Evolutionary conservation across 1,139 yeast genomes (phyloP).

Genomic region (Lodderomyces margitis): DNA sequence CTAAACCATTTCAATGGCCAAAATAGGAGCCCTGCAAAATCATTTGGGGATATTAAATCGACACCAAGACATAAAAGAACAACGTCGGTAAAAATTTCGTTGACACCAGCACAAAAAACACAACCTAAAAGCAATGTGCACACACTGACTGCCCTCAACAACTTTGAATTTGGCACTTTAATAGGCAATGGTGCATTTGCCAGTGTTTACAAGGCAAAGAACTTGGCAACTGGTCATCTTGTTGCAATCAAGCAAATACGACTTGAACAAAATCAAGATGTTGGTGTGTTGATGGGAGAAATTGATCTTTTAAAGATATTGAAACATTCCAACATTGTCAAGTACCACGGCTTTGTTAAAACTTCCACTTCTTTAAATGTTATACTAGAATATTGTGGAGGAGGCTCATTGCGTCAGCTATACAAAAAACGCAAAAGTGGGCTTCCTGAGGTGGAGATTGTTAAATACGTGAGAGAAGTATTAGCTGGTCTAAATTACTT

Average conservation of each 20-base stretch:
- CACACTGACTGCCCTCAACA: conserved; percentile 45
- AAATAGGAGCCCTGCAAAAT: not conserved
- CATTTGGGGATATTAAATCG: conserved; percentile 7
- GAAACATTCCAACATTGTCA: conserved; percentile 83
- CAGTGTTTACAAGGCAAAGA: conserved; percentile 79
- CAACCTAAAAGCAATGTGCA: conserved; percentile 42
- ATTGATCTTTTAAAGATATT: conserved; percentile 79
- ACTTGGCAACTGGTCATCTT: conserved; percentile 60
- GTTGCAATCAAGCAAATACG: conserved; percentile 86
- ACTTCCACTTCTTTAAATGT: conserved; percentile 66
- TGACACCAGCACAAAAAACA: conserved; percentile 54
- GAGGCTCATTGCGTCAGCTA: conserved; percentile 77
- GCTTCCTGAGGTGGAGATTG: conserved; percentile 60
- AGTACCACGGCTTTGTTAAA: conserved; percentile 84
- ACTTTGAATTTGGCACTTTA: conserved; percentile 62
- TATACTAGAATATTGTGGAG: conserved; percentile 72
- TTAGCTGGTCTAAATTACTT: conserved; percentile 68
- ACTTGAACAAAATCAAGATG: conserved; percentile 47
- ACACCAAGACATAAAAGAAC: conserved; percentile 26
- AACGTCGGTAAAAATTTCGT: conserved; percentile 42
- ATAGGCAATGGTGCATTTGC: conserved; percentile 97
- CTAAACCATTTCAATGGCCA: conserved; percentile 4
- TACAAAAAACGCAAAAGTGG: conserved; percentile 55
- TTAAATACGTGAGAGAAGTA: conserved; percentile 65
- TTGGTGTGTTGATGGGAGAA: conserved; percentile 69